Evolutionary conservation across 352 stramenopile genomes (phyloP), one percentile per base, ranked within the genome.

Genomic region (Pythium aristosporum): DNA sequence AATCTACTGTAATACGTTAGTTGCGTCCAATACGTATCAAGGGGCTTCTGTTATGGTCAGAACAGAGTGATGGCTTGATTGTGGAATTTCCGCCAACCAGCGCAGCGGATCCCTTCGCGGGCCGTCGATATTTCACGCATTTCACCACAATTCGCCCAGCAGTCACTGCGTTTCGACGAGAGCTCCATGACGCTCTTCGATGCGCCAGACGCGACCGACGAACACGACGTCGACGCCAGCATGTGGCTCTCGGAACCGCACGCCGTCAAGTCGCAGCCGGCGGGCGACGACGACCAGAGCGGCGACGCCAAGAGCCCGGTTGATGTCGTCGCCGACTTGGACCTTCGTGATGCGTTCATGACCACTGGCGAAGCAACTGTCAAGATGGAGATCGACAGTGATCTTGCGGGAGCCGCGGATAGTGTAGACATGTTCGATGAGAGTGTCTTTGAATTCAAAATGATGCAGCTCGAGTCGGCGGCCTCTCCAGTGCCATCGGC

Each of bases 311-410:
- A 44, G 41, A 52, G 41, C 25, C 37, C 58, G 0, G 41, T 58
- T 2, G 59, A 66, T 28, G 49, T 66, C 1, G 50, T 66, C 21
- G 59, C 59, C 13, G 59, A 66, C n/a, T 66, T 66, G 23, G 59
- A 66, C 59, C 41, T 53, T 23, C 50, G 60, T 42, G n/a, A 60
- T 7, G 59, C 52, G 36, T 66, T 66, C 18, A 41, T 59, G 46
- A 43, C 30, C 5, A 55, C 59, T 9, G 59, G 41, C 11, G 59
- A 50, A 15, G 20, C 59, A 11, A 66, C 59, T 13, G 60, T 66
- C 59, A 66, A 66, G 59, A 60, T 66, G 59, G 59, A 66, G 42
- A 66, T 66, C 50, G 59, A 66, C 36, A 53, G 39, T 41, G 48
- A 36, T 9, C 9, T 48, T 11, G 13, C 42, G 28, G 37, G 11